Evolutionary conservation across 2,329 filamentous ascomycete genomes (phyloP).

Genomic region (Stemphylium beticola): DNA sequence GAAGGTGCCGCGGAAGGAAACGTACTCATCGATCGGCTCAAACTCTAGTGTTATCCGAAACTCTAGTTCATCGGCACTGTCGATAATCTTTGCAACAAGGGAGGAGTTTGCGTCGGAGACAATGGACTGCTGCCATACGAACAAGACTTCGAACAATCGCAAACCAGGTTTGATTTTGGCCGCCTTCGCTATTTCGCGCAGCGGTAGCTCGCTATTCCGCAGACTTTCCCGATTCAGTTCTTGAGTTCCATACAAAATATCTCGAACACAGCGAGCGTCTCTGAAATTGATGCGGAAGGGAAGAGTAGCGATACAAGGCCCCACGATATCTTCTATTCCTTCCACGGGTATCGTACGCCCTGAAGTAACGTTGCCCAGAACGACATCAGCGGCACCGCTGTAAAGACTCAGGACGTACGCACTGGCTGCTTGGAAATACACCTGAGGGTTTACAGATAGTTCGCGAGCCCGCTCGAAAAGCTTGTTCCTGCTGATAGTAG

Average conservation of each 20-base stretch:
- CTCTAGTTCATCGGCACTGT: conserved; percentile 74
- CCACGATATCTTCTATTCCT: conserved; percentile 74
- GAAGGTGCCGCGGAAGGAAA: conserved; percentile 63
- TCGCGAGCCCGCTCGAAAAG: conserved; percentile 31
- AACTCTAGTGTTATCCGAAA: conserved; percentile 78
- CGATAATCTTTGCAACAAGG: conserved; percentile 60
- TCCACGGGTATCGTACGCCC: conserved; percentile 76
- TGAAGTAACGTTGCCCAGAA: conserved; percentile 81
- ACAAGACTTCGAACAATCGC: conserved; percentile 75
- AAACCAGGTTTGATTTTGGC: conserved; percentile 62
- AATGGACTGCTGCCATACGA: conserved; percentile 84
- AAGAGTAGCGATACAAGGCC: conserved; percentile 78
- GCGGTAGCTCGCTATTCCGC: conserved; percentile 66
- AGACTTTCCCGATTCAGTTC: conserved; percentile 69
- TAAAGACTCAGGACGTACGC: conserved; percentile 70
- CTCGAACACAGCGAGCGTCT: conserved; percentile 58
- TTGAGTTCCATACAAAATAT: conserved; percentile 70
- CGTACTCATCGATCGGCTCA: conserved; percentile 62
- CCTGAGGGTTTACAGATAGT: conserved; percentile 65
- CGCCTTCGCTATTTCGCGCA: conserved; percentile 72
- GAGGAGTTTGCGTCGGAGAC: conserved; percentile 33
- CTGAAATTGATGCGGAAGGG: conserved; percentile 71
- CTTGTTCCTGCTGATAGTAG: conserved; percentile 17
- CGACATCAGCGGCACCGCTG: conserved; percentile 68
- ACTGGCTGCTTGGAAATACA: conserved; percentile 76